Conservation (phyloP, 371 early-diverging fungal genomes). For the Rhizomucor pusillus region DNA sequence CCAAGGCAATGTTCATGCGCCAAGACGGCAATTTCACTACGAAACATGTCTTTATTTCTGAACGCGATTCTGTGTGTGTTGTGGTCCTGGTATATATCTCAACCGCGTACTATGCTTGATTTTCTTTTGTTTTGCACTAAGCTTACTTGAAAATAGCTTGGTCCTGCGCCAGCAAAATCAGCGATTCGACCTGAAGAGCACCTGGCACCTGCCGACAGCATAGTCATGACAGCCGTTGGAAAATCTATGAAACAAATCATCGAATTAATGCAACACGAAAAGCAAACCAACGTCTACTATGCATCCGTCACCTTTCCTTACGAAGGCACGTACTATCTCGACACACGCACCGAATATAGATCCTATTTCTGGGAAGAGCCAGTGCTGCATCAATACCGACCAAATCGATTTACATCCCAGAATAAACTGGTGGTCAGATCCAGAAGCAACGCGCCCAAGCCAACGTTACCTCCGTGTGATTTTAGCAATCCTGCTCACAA, state of each 20-base stretch:
- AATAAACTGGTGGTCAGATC: slow-evolving; percentile 28
- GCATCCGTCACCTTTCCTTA: slow-evolving; percentile 30
- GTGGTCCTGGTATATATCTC: slow-evolving; percentile 26
- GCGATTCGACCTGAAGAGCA: slow-evolving; percentile 29
- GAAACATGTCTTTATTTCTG: slow-evolving; percentile 23
- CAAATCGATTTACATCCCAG: slow-evolving; percentile 23
- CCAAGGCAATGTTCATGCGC: slow-evolving; percentile 37
- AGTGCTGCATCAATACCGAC: slow-evolving; percentile 31
- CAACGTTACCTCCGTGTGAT: slow-evolving; percentile 19
- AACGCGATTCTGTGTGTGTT: slow-evolving; percentile 32
- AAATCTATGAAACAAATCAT: slow-evolving; percentile 20
- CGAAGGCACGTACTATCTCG: slow-evolving; percentile 27
- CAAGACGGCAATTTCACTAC: slow-evolving; percentile 34
- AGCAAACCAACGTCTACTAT: slow-evolving; percentile 33
- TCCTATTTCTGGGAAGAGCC: slow-evolving; percentile 46
- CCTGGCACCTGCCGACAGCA: slow-evolving; percentile 35
- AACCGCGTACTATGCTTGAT: slow-evolving; percentile 4
- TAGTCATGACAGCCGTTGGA: slow-evolving; percentile 31
- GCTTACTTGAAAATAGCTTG: slow-evolving; percentile 18
- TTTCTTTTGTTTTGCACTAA: not conserved
- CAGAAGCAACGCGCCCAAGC: not conserved
- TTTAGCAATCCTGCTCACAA: slow-evolving; percentile 6
- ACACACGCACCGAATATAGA: slow-evolving; percentile 30
- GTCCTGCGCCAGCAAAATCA: slow-evolving; percentile 33
- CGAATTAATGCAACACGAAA: slow-evolving; percentile 28